Percentiles rank a stretch among this genome's conserved stretches.
Conservation (phyloP, 1,284 basidiomycete species). For the Rhodotorula glutinis region DNA sequence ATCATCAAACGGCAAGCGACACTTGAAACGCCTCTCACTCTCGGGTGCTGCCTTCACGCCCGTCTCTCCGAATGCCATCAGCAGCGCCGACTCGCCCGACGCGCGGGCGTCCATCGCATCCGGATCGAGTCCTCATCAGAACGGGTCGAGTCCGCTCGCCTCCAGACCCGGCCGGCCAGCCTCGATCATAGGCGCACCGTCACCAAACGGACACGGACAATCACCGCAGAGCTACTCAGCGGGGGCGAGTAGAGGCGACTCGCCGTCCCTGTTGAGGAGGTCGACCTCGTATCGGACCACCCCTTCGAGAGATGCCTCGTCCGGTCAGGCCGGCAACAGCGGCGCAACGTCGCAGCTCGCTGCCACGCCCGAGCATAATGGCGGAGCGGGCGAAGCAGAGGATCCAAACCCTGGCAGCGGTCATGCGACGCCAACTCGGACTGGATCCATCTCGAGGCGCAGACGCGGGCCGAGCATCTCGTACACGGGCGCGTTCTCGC, state of each 20-base stretch:
- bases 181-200: no score
- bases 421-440: conserved; percentile 6
- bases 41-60: conserved; percentile 5
- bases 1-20: conserved; percentile 1
- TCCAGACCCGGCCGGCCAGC: no score
- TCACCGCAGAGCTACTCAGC: no score
- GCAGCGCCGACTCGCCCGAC: no score
- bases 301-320: background rate
- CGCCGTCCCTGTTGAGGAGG: conserved; percentile 7
- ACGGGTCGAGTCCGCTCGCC: background rate
- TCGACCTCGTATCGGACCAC: conserved; percentile 10
- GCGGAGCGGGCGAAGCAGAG: conserved; percentile 11
- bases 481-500: background rate
- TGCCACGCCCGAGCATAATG: background rate
- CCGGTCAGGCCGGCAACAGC: background rate
- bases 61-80: background rate
- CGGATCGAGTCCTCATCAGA: no score
- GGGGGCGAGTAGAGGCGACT: background rate
- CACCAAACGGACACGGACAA: background rate
- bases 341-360: background rate
- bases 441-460: background rate
- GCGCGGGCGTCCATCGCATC: no score
- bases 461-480: background rate
- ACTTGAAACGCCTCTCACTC: conserved; percentile 30
- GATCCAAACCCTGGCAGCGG: conserved; percentile 30